phyloP scores from a whole-genome alignment of 1,284 basidiomycete genomes.

The Naganishia cerealis region DNA sequence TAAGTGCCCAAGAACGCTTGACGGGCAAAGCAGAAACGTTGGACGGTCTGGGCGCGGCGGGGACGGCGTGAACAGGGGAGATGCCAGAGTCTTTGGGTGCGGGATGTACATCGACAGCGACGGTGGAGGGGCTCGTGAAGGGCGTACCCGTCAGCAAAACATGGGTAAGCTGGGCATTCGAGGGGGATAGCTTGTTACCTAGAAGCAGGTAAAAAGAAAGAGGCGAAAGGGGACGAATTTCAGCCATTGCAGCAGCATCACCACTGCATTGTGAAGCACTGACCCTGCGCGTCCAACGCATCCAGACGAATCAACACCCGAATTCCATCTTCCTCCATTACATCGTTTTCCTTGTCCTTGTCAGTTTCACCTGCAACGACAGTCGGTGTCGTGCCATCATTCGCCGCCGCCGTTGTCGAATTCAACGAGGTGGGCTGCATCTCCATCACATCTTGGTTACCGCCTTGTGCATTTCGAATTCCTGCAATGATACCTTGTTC shows the following conservation, averaged over 20 bases:
- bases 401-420: conserved; percentile 45
- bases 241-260: neutral
- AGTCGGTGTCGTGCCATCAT: conserved; percentile 42
- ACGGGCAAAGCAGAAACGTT: conserved; percentile 46
- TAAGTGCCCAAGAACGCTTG: conserved; percentile 73
- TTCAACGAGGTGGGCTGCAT: conserved; percentile 42
- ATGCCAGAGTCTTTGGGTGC: conserved; percentile 8
- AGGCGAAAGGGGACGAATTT: neutral
- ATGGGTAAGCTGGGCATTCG: conserved; percentile 82
- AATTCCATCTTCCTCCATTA: conserved; percentile 65
- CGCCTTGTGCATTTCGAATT: conserved; percentile 23
- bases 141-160: conserved; percentile 77
- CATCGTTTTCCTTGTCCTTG: conserved; percentile 54
- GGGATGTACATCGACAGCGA: conserved; percentile 38
- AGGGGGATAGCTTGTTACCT: conserved; percentile 58
- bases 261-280: conserved; percentile 49
- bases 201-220: conserved; percentile 8
- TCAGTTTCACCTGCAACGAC: conserved; percentile 52
- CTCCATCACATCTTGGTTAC: conserved; percentile 42
- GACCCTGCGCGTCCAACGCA: conserved; percentile 63
- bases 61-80: neutral
- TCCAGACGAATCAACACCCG: conserved; percentile 60
- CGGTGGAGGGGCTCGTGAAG: conserved; percentile 31
- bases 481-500: conserved; percentile 33
- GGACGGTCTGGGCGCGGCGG: neutral